phyloP scores from a whole-genome alignment of 495 filamentous ascomycete species.

The Aspergillus asperescens region DNA sequence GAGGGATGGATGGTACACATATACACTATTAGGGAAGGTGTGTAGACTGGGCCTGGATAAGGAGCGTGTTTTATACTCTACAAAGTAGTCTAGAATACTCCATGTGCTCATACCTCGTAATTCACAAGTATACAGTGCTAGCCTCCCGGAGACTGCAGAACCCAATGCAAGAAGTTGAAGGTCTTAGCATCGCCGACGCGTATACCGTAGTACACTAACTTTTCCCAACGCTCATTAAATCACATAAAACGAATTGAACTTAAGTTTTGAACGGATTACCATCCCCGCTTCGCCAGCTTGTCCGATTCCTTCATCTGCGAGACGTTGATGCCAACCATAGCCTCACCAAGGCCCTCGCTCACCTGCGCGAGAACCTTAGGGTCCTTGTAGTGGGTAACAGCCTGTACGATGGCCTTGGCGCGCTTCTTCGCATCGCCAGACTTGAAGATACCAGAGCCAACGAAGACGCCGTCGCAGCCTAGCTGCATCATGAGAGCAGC shows the following conservation, averaged over 20 bases:
- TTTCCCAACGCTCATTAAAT: conserved; percentile 20
- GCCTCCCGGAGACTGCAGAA: conserved; percentile 2
- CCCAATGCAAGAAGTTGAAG: conserved; percentile 9
- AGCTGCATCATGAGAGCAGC: conserved; percentile 99
- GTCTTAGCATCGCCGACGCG: conserved; percentile 1
- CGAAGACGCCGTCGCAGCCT: conserved; percentile 96
- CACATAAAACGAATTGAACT: neutral
- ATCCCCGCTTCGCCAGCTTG: conserved; percentile 82
- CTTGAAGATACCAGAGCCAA: conserved; percentile 97
- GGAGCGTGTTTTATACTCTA: neutral
- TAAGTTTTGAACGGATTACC: conserved; percentile 48
- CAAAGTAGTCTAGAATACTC: neutral
- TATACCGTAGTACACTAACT: conserved; percentile 2
- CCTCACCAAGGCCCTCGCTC: conserved; percentile 79
- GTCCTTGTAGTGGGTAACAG: conserved; percentile 83
- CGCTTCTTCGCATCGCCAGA: conserved; percentile 79
- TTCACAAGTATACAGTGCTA: conserved; percentile 3
- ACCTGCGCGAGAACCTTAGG: conserved; percentile 83
- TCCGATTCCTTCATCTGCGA: conserved; percentile 64
- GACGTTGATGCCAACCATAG: conserved; percentile 92
- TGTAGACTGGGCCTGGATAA: neutral
- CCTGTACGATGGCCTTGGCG: conserved; percentile 91
- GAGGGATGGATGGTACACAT: no score
- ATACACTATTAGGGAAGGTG: no score
- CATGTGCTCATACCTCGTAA: conserved; percentile 19